Conservation (phyloP, 495 filamentous ascomycete species). For the Podospora comata region DNA sequence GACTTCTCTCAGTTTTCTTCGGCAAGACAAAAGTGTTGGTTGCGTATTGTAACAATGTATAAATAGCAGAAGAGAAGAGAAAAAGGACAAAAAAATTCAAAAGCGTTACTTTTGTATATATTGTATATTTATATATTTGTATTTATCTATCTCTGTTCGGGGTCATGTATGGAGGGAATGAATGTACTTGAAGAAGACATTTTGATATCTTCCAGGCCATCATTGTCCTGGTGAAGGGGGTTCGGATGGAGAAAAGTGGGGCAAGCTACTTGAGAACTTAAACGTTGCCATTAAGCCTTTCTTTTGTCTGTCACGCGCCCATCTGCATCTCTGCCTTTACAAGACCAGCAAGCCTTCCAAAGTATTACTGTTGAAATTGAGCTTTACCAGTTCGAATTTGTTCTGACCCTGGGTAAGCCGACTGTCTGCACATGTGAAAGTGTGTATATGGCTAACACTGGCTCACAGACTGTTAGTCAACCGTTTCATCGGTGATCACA, state of each 20-base stretch:
- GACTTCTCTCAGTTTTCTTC: slow-evolving; percentile 7
- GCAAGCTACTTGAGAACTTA: neutral
- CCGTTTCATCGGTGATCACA: too few relatives aligned
- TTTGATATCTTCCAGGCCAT: neutral
- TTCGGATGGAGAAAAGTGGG: neutral
- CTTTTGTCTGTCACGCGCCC: neutral
- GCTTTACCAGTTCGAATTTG: neutral
- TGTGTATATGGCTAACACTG: too few relatives aligned
- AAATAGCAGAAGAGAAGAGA: slow-evolving; percentile 24
- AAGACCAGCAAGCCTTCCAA: neutral
- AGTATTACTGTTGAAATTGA: neutral
- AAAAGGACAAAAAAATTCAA: slow-evolving; percentile 25
- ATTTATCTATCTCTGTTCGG: slow-evolving; percentile 3
- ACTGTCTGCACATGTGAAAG: too few relatives aligned
- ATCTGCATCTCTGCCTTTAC: neutral
- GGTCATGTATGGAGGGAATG: neutral
- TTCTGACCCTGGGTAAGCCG: neutral
- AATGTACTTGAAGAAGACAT: neutral
- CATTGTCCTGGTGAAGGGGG: neutral
- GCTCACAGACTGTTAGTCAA: too few relatives aligned
- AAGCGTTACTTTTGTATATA: slow-evolving; percentile 15
- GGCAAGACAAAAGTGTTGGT: slow-evolving; percentile 32
- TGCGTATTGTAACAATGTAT: slow-evolving; percentile 27
- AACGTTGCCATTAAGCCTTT: neutral
- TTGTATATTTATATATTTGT: neutral